Base-by-base conservation (phyloP, 768 basidiomycete genomes). In the Tremella yokohamensis region DNA sequence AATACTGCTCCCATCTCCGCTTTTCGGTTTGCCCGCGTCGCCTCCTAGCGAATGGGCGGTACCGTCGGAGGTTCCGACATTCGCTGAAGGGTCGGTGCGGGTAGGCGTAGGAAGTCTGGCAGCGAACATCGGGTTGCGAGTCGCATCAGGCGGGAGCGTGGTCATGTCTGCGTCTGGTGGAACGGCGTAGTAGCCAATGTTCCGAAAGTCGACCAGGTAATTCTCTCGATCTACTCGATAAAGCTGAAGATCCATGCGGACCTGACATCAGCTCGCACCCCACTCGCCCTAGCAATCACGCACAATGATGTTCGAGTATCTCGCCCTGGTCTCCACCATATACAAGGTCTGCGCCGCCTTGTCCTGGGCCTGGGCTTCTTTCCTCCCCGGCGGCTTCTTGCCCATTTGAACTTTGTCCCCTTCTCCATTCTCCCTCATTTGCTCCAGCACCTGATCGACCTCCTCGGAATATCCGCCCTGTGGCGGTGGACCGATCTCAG, bases 131-230 rank as follows among this genome's bases (percentile, higher is more conserved):
- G 29, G 29, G 11, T 34, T 34, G 29, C 29, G 29, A 34, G 29
- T 34, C 6, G 29, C 29, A 45, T n/a, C n/a, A 8, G 42, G 42
- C n/a, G 42, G 42, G 4, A 18, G n/a, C 22, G 22, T 45, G 22
- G 42, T 45, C 22, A 18, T 22, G 15, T 45, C 42, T 4, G 22
- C 22, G 6, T 18, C 22, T n/a, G 42, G 42, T 6, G 42, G 52
- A 15, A 76, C 70, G 7, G 66, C 60, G 77, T 97, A 96, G 52
- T 91, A 88, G 73, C 90, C 92, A 76, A 96, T 90, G 80, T 98
- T 93, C 68, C 96, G 87, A 79, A 99, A 99, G 74, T 98, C 94
- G 56, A 99, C 96, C 25, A 99, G 83, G 78, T 97, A 98, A 78
- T 97, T 97, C 75, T 86, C 85, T 20, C 86, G 85, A 73, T 99